Base-by-base conservation (phyloP, 345 rosid genomes). In the Acer saccharum region DNA sequence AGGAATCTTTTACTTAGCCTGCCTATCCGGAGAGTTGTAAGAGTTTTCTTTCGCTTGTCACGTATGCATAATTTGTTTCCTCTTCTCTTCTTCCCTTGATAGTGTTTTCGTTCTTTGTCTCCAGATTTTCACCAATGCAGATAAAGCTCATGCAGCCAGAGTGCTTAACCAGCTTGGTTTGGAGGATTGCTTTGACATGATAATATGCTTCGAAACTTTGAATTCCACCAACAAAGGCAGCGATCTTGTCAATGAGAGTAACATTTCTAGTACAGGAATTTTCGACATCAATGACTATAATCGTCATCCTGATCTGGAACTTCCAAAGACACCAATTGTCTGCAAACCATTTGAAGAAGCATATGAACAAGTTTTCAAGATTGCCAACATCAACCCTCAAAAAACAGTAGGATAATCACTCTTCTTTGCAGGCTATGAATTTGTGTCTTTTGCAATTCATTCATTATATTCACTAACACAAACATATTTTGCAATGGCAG, bases 271-370 rank as follows among this genome's bases (percentile, higher is more conserved):
- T 16, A 6, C 43, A 6, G 63, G 13, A 61, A 76, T 80, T 65
- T 85, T 88, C 2, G 91, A 93, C 82, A 86, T 91, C 1, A 69
- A 61, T 68, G 83, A 77, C 2, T 89, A 85, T 68, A 78, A 55
- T 44, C 84, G 66, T 70, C 68, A 83, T 64, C 81, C 87, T 1
- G 79, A 12, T 39, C 29, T 77, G 0, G 72, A 69, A 41, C 86
- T 92, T 41, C 99, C 97, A 2, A 86, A 61, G 74, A 87, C 92
- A 55, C 88, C 92, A 1, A 85, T 94, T 77, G 69, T 94, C 69
- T 96, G 98, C 91, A 96, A 96, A 82, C 99, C 99, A 75, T 89
- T 92, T 44, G 95, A 88, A 81, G 87, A 78, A 54, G 88, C 98
- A 77, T 92, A 89, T 13, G 87, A 92, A 78, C 81, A 87, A 76